phyloP scores from a whole-genome alignment of 805 yeast species.

The Cyberlindnera bimundalis region DNA sequence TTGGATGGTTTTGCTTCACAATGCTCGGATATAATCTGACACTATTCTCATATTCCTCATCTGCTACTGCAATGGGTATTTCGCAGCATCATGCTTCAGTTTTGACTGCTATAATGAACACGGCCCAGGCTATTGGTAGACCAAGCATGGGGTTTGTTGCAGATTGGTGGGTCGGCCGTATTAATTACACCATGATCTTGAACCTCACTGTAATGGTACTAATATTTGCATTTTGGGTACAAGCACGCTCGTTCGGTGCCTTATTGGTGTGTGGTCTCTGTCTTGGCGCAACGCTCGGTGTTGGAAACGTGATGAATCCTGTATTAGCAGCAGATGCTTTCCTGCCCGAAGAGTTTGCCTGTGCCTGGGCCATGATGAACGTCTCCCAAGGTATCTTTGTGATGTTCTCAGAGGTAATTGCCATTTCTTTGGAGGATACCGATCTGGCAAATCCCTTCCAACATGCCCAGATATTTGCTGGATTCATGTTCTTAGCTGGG shows the following conservation, averaged over 20 bases:
- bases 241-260: constrained; percentile 35
- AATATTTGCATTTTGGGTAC: constrained; percentile 45
- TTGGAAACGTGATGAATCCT: constrained; percentile 39
- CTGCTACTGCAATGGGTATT: constrained; percentile 46
- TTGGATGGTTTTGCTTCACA: constrained; percentile 36
- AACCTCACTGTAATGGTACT: constrained; percentile 35
- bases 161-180: constrained; percentile 42
- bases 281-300: constrained; percentile 44
- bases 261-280: constrained; percentile 40
- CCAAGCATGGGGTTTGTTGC: constrained; percentile 44
- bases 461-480: constrained; percentile 60
- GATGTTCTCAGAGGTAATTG: constrained; percentile 52
- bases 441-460: constrained; percentile 40
- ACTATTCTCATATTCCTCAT: constrained; percentile 44
- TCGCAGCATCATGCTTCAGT: constrained; percentile 40
- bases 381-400: constrained; percentile 31
- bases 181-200: constrained; percentile 39
- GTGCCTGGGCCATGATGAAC: constrained; percentile 39
- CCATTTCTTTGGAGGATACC: constrained; percentile 40
- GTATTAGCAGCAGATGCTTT: constrained; percentile 40
- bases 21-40: constrained; percentile 41
- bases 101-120: constrained; percentile 44
- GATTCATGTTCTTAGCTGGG: constrained; percentile 42
- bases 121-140: constrained; percentile 46
- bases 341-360: constrained; percentile 33